A percentile compares a stretch with the other conserved stretches of the same genome.
phyloP scores from a whole-genome alignment of 768 basidiomycete genomes.

The Kwoniella dendrophila region DNA sequence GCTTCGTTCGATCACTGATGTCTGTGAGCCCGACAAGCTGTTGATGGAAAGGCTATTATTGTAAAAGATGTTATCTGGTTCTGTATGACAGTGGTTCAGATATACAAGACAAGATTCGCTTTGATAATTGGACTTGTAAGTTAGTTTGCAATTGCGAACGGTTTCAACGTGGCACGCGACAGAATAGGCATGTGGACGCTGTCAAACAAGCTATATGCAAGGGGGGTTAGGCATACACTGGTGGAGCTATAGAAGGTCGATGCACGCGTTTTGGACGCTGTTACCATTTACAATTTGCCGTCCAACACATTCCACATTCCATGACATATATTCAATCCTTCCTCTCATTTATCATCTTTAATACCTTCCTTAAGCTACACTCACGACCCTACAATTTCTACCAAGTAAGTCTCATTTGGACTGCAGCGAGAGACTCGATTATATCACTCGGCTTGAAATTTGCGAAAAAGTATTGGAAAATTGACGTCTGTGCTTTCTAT shows the following conservation, averaged over 20 bases:
- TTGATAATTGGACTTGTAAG: no score
- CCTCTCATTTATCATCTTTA: conserved; percentile 5
- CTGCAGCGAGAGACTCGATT: not conserved
- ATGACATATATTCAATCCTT: not conserved
- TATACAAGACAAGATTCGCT: no score
- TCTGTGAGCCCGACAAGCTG: not conserved
- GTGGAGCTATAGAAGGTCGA: conserved; percentile 13
- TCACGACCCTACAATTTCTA: not conserved
- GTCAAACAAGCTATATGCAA: not conserved
- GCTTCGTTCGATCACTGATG: no score
- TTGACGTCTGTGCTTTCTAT: conserved; percentile 17
- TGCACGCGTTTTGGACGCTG: conserved; percentile 6
- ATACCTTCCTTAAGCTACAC: conserved; percentile 4
- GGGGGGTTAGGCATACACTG: conserved; percentile 2
- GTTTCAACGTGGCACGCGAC: conserved; percentile 28
- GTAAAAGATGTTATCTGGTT: no score
- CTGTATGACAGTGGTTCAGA: no score
- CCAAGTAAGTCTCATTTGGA: not conserved
- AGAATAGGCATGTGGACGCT: conserved; percentile 15
- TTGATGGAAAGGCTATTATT: no score
- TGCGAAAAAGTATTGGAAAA: not conserved
- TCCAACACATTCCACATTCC: not conserved
- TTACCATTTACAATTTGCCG: not conserved
- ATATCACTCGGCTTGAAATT: not conserved
- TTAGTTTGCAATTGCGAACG: not conserved